A percentile compares a stretch with the other conserved stretches of the same genome.
Evolutionary conservation across 2,329 filamentous ascomycete genomes (phyloP).

Genomic region (Nothophaeocryptopus gaeumannii): DNA sequence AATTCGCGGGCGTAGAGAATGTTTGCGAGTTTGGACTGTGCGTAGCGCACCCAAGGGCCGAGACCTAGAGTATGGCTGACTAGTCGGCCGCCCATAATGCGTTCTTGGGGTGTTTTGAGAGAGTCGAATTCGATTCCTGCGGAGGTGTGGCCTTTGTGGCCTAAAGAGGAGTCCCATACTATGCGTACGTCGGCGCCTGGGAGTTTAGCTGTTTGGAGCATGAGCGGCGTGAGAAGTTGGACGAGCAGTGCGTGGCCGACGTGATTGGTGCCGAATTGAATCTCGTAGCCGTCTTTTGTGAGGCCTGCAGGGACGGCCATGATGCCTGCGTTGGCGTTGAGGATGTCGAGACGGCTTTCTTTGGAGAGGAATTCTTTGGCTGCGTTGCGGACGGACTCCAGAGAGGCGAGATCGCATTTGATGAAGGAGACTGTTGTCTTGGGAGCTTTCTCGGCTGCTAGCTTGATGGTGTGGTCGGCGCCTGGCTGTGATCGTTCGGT

Average conservation of each 20-base stretch:
- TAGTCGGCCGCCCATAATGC: slow-evolving; percentile 4
- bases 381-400: slow-evolving; percentile 23
- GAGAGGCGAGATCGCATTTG: slow-evolving; percentile 29
- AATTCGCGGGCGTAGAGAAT: slow-evolving; percentile 47
- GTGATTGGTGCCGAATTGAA: slow-evolving; percentile 37
- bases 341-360: slow-evolving; percentile 24
- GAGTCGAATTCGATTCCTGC: slow-evolving; percentile 29
- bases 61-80: not conserved
- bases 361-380: slow-evolving; percentile 21
- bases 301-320: slow-evolving; percentile 26
- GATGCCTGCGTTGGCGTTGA: slow-evolving; percentile 23
- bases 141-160: slow-evolving; percentile 18
- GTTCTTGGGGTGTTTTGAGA: slow-evolving; percentile 27
- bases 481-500: slow-evolving; percentile 47
- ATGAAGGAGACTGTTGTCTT: slow-evolving; percentile 41
- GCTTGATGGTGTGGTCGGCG: slow-evolving; percentile 45
- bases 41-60: slow-evolving; percentile 41
- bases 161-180: slow-evolving; percentile 31
- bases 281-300: slow-evolving; percentile 34
- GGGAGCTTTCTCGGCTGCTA: slow-evolving; percentile 35
- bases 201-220: slow-evolving; percentile 25
- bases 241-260: slow-evolving; percentile 36
- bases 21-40: slow-evolving; percentile 51
- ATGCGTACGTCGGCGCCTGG: slow-evolving; percentile 29
- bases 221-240: slow-evolving; percentile 28